Base-by-base conservation (phyloP, 192 early-diverging fungal species). In the Umbelopsis vinacea region DNA sequence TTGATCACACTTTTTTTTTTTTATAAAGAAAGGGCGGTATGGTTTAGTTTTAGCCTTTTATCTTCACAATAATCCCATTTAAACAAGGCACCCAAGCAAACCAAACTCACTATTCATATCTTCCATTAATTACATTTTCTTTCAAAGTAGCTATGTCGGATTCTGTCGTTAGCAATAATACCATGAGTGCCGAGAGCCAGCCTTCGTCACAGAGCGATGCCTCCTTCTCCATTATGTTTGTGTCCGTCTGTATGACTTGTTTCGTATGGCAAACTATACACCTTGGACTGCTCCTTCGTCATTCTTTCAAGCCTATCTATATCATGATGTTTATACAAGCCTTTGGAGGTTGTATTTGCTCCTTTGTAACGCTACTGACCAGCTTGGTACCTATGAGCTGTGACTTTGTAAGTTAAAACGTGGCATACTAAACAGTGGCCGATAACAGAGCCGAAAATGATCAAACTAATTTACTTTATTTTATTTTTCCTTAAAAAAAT, bases 191-290 rank as follows among this genome's bases (percentile, higher is more conserved):
- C 11, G 17, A 29, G 35, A 4, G 17, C 0, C 57, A 29, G 12
- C 12, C 57, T 15, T 17, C 15, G 17, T 35, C 57, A 6, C 24
- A 37, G 15, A 63, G 29, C 0, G 54, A 60, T n/a, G 54, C 43
- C 0, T n/a, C 66, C 0, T 74, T 79, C 46, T 79, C 73, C n/a
- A 71, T 79, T 23, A 74, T 79, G 66, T 67, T 79, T 29, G 77
- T 79, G 8, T 74, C 66, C 21, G 46, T 79, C 11, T 73, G 77
- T 6, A 46, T 74, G 69, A 4, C 52, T 23, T 79, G 72, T 40
- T 79, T 79, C 68, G 38, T 79, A 38, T 79, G 69, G 70, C 77
- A 79, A 29, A 63, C 66, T 2, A 46, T 74, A 3, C 21, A 67
- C 23, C 26, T 66, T 10, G 73, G 35, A 37, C 19, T 17, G 21